Evolutionary conservation across 148 eudicot species (phyloP).

Genomic region (Rhododendron kiyosumense): DNA sequence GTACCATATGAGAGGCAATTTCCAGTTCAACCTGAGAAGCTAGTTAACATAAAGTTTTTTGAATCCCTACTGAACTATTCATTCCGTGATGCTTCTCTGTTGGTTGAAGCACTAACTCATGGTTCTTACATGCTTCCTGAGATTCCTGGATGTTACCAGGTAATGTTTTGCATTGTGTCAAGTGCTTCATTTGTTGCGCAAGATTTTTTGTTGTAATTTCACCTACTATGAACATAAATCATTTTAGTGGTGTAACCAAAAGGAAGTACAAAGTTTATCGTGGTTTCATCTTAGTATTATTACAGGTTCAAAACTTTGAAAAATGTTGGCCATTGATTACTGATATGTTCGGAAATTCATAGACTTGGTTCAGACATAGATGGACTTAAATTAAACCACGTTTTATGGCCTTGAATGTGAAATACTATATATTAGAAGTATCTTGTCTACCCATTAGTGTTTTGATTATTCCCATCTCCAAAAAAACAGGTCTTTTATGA

Average conservation of each 20-base stretch:
- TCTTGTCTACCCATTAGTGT: background rate
- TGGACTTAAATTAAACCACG: background rate
- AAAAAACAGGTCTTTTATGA: background rate
- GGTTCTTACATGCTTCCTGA: conserved; percentile 88
- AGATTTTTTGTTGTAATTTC: background rate
- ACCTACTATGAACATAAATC: background rate
- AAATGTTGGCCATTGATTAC: background rate
- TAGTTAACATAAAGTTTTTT: conserved; percentile 35
- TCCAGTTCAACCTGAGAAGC: conserved; percentile 30
- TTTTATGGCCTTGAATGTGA: background rate
- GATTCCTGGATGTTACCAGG: conserved; percentile 89
- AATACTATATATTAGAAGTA: background rate
- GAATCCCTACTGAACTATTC: conserved; percentile 54
- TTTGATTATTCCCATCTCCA: background rate
- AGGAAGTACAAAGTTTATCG: background rate
- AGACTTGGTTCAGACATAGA: background rate
- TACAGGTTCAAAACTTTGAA: background rate
- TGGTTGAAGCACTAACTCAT: conserved; percentile 86
- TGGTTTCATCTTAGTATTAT: background rate
- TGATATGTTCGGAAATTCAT: background rate
- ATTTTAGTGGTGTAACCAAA: background rate
- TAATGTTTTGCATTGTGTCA: conserved; percentile 16
- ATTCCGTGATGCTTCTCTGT: conserved; percentile 59
- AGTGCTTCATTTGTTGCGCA: background rate
- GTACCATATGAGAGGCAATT: conserved; percentile 33